Evolutionary conservation across 768 basidiomycete species (phyloP).

Genomic region (Leccinum sublutescens): DNA sequence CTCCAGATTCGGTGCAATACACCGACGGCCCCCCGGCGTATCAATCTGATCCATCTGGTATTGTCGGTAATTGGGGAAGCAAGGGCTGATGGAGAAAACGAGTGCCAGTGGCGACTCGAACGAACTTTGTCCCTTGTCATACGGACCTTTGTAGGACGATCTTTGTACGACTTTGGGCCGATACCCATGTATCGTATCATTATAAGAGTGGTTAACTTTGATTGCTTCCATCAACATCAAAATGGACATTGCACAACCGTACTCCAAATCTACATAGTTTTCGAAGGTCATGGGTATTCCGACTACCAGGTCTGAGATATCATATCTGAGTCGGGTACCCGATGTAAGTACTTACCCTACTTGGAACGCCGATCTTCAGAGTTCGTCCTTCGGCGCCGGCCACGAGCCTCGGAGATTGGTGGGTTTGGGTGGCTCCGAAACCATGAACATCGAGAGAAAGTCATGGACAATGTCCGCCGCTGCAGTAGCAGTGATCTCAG

Average conservation of each 20-base stretch:
- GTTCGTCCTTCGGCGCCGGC: slow-evolving; percentile 17
- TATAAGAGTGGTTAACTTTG: background rate
- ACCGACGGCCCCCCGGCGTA: slow-evolving; percentile 68
- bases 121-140: slow-evolving; percentile 2
- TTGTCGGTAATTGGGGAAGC: slow-evolving; percentile 55
- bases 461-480: slow-evolving; percentile 49
- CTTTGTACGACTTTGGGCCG: slow-evolving; percentile 9
- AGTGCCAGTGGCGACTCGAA: background rate
- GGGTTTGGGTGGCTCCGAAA: slow-evolving; percentile 26
- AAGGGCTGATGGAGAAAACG: slow-evolving; percentile 22
- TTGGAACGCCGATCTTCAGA: slow-evolving; percentile 7
- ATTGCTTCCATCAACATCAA: background rate
- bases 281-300: background rate
- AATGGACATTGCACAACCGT: background rate
- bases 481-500: slow-evolving; percentile 42
- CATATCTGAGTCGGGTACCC: background rate
- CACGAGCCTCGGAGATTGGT: slow-evolving; percentile 7
- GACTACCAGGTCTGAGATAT: background rate
- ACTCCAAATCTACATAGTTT: background rate
- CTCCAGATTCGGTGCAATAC: slow-evolving; percentile 25
- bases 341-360: too few species aligned
- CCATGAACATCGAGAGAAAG: slow-evolving; percentile 40
- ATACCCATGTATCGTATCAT: slow-evolving; percentile 28
- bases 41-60: slow-evolving; percentile 49
- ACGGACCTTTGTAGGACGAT: slow-evolving; percentile 18